These are phyloP conservation scores for Acacia concinna DNA, from an alignment of 331 rosid genomes.

Conservation along the genomic window DNA sequence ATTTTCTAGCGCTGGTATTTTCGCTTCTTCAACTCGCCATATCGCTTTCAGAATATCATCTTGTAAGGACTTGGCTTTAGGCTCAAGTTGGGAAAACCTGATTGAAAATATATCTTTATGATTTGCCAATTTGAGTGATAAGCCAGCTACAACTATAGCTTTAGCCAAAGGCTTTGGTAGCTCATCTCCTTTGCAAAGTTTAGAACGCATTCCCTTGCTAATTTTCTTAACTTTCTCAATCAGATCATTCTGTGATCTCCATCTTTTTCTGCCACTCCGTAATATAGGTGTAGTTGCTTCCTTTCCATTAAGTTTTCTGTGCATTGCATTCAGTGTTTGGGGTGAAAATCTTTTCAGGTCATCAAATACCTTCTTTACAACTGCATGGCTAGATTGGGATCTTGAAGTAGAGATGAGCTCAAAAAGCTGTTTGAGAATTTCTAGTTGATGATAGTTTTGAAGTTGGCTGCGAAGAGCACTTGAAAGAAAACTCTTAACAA, in stretches of 20 bases:
- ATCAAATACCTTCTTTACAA: constrained; percentile 43
- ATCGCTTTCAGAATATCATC: constrained; percentile 69
- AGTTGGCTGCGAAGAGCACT: constrained; percentile 34
- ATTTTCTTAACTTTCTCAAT: constrained; percentile 34
- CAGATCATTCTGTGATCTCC: constrained; percentile 36
- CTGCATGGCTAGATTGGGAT: constrained; percentile 36
- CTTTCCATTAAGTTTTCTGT: constrained; percentile 55
- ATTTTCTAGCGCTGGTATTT: constrained; percentile 42
- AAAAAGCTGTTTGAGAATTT: constrained; percentile 39
- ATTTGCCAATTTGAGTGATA: constrained; percentile 55
- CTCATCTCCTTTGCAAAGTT: constrained; percentile 45
- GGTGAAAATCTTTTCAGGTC: constrained; percentile 45
- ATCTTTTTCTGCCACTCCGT: constrained; percentile 39
- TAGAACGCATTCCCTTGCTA: constrained; percentile 48
- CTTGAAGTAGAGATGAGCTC: constrained; percentile 35
- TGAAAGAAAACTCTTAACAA: constrained; percentile 50
- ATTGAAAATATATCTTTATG: constrained; percentile 35
- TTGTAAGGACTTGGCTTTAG: constrained; percentile 61
- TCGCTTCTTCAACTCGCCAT: constrained; percentile 41
- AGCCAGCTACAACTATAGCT: constrained; percentile 73
- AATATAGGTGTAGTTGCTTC: constrained; percentile 46
- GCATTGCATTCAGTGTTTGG: constrained; percentile 61
- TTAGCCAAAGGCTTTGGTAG: constrained; percentile 63
- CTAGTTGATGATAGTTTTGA: constrained; percentile 20
- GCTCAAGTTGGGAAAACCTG: constrained; percentile 53